phyloP scores from a whole-genome alignment of 2,329 filamentous ascomycete species.

The Colletotrichum zoysiae region DNA sequence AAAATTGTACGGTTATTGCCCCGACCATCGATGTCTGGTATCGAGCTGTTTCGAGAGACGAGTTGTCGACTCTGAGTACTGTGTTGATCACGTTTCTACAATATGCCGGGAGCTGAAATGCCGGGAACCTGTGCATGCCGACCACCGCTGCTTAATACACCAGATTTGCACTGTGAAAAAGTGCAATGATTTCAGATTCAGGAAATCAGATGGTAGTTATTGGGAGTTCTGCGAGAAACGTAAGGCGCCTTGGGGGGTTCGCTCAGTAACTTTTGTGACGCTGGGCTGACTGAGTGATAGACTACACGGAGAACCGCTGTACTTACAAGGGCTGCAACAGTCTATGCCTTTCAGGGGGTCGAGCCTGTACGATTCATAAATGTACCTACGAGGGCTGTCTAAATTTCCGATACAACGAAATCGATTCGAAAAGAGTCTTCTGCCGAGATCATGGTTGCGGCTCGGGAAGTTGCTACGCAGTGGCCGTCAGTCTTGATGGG shows the following conservation, averaged over 20 bases:
- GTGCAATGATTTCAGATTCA: conserved; percentile 21
- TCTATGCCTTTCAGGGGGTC: background rate
- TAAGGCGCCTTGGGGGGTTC: background rate
- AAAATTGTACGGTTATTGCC: conserved; percentile 29
- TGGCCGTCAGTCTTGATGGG: conserved; percentile 16
- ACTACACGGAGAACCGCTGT: conserved; percentile 22
- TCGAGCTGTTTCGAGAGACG: conserved; percentile 28
- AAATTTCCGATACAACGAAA: conserved; percentile 30
- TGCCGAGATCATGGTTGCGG: conserved; percentile 36
- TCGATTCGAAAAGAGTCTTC: conserved; percentile 26
- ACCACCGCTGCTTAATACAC: conserved; percentile 21
- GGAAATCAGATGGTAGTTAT: conserved; percentile 2
- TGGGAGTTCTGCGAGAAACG: conserved; percentile 33
- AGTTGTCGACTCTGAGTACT: conserved; percentile 14
- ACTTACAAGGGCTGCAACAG: conserved; percentile 23
- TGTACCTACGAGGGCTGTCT: conserved; percentile 36
- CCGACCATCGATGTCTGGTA: conserved; percentile 28
- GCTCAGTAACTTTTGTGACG: too few species aligned
- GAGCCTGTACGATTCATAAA: conserved; percentile 22
- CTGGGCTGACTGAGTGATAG: conserved; percentile 3
- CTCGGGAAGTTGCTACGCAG: conserved; percentile 22
- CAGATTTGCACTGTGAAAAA: conserved; percentile 34
- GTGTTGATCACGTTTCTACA: conserved; percentile 23
- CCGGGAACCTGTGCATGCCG: conserved; percentile 18
- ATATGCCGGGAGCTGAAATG: conserved; percentile 32